phyloP scores from a whole-genome alignment of 2,329 filamentous ascomycete genomes.

The Cercospora sojina region DNA sequence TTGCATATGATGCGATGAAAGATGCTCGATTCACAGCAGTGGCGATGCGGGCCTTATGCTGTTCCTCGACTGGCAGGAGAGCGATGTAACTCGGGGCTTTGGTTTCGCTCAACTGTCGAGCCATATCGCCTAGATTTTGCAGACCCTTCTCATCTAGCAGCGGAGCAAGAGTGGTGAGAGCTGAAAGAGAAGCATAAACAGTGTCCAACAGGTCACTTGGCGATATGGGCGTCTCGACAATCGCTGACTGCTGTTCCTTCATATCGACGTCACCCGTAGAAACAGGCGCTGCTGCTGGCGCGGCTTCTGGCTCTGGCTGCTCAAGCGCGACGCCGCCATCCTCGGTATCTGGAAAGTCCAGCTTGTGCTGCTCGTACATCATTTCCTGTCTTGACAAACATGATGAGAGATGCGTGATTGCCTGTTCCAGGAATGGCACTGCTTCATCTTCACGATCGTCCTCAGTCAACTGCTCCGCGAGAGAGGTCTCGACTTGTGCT shows the following conservation, averaged over 20 bases:
- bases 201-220: constrained; percentile 66
- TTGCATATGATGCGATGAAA: constrained; percentile 57
- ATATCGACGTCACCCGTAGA: constrained; percentile 31
- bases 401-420: constrained; percentile 58
- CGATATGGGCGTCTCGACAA: constrained; percentile 65
- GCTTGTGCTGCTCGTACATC: constrained; percentile 44
- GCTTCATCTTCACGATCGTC: constrained; percentile 51
- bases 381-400: constrained; percentile 49
- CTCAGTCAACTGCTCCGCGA: constrained; percentile 61
- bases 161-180: constrained; percentile 49
- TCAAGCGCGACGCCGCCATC: constrained; percentile 33
- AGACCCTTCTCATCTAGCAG: constrained; percentile 51
- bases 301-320: constrained; percentile 16
- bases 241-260: constrained; percentile 61
- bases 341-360: constrained; percentile 37
- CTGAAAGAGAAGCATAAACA: constrained; percentile 59
- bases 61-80: constrained; percentile 35
- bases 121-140: constrained; percentile 56
- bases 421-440: constrained; percentile 58
- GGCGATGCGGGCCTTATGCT: constrained; percentile 38
- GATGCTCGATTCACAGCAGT: constrained; percentile 56
- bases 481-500: constrained; percentile 65
- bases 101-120: constrained; percentile 55
- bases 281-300: constrained; percentile 12
- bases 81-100: constrained; percentile 56